Percentiles rank a stretch among this genome's conserved stretches.
These are phyloP conservation scores for Penicillium occitanis DNA, from an alignment of 2,329 filamentous ascomycete species.

Conservation along the genomic window DNA sequence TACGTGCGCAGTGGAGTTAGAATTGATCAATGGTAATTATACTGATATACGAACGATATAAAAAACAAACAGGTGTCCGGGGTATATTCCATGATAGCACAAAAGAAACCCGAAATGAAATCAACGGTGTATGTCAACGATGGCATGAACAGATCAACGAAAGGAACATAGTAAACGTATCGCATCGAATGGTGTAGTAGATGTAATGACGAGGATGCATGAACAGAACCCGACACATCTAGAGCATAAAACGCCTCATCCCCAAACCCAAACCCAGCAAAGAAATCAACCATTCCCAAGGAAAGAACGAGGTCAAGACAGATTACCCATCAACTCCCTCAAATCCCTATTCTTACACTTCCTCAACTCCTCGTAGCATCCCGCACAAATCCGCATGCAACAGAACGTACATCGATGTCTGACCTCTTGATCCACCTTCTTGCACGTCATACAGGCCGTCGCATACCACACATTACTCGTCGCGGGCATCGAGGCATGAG, in stretches of 20 bases:
- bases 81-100: conserved; percentile 14
- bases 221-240: background rate
- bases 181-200: background rate
- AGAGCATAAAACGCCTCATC: background rate
- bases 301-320: background rate
- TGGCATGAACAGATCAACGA: background rate
- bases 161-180: background rate
- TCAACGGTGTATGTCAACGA: background rate
- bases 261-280: background rate
- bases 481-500: conserved; percentile 37
- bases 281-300: no score
- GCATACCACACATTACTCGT: conserved; percentile 42
- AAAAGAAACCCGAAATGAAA: conserved; percentile 1
- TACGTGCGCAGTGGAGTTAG: background rate
- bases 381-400: conserved; percentile 41
- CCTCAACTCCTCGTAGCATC: conserved; percentile 37
- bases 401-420: conserved; percentile 45
- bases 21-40: background rate
- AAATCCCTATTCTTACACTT: conserved; percentile 36
- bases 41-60: background rate
- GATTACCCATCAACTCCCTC: conserved; percentile 33
- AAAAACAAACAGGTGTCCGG: background rate
- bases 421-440: conserved; percentile 38
- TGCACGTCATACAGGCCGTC: conserved; percentile 47
- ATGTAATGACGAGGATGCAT: background rate